Base-by-base conservation (phyloP, 2,329 filamentous ascomycete genomes). In the Sphaerulina vaccinii region DNA sequence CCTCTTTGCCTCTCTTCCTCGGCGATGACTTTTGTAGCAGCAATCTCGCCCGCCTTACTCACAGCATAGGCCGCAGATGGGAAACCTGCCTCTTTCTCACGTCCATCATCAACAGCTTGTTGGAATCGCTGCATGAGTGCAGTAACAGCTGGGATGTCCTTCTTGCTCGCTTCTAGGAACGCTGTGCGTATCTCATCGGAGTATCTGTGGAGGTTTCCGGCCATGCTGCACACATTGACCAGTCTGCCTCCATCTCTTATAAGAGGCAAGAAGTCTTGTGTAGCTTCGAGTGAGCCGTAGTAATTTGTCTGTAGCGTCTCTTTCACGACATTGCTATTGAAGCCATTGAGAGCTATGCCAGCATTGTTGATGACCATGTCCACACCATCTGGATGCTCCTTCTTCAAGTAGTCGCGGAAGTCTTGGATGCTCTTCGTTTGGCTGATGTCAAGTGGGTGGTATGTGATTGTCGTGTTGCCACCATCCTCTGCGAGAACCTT, bases 301-400 rank as follows among this genome's bases (percentile, higher is more conserved):
- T 80, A 81, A 62, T 81, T 81, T 55, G 71, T 74, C 18, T 70
- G 64, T 3, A 81, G 65, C 0, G 79, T 81, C 18, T 69, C 67
- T 47, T 73, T 71, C 24, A 79, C 78, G 18, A 80, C 68, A 19
- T 75, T 65, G 4, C 67, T 52, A 57, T 79, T 73, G 72, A 69
- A 68, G 16, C 65, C 65, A 51, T 66, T 52, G 41, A 67, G 36
- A 0, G 65, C 65, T 18, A 68, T 65, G 22, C 59, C 78, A 0
- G 78, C 78, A 53, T 80, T 81, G 65, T 81, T 81, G 64, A 80
- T 73, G 9, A 80, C 66, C 32, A 79, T 71, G 52, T 80, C 78
- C 24, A 80, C 69, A 3, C 77, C 76, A 5, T 76, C 70, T 1
- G 71, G 70, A 53, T 80, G 76, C 23, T 72, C 62, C 39, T 71